A percentile compares a stretch with the other conserved stretches of the same genome.
Conservation (phyloP, 2,329 filamentous ascomycete genomes). For the Cytospora schulzeri region DNA sequence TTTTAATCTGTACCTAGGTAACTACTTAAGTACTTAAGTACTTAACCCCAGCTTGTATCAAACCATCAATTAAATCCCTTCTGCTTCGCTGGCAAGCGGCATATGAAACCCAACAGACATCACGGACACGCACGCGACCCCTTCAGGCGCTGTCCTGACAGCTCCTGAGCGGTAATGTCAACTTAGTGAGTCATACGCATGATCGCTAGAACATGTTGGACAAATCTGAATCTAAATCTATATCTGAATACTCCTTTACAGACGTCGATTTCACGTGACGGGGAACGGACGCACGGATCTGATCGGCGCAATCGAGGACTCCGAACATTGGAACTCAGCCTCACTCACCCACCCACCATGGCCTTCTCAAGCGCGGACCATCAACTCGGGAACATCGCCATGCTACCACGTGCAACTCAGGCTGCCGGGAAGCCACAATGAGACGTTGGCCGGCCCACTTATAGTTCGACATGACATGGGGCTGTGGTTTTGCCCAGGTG, state of each 20-base stretch:
- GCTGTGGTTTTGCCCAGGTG: too few species aligned
- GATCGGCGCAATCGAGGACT: not conserved
- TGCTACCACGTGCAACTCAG: not conserved
- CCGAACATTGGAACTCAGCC: not conserved
- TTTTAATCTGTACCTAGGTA: too few species aligned
- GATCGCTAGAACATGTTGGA: not conserved
- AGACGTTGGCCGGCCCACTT: not conserved
- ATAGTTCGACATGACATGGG: not conserved
- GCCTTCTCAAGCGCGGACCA: not conserved
- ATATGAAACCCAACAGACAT: not conserved
- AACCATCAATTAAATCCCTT: not conserved
- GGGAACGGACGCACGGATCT: not conserved
- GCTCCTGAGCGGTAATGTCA: not conserved
- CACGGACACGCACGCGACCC: not conserved
- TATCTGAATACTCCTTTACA: not conserved
- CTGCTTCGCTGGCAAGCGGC: not conserved
- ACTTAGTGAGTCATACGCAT: not conserved
- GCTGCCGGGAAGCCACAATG: not conserved
- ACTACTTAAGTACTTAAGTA: too few species aligned
- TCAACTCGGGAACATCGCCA: not conserved
- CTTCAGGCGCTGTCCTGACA: not conserved
- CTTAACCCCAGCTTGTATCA: too few species aligned
- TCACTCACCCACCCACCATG: too few species aligned
- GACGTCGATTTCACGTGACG: not conserved
- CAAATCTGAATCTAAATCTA: too few species aligned